Percentiles rank a stretch among this genome's conserved stretches.
phyloP scores from a whole-genome alignment of 177 flowering plant species.

The Telopea speciosissima region DNA sequence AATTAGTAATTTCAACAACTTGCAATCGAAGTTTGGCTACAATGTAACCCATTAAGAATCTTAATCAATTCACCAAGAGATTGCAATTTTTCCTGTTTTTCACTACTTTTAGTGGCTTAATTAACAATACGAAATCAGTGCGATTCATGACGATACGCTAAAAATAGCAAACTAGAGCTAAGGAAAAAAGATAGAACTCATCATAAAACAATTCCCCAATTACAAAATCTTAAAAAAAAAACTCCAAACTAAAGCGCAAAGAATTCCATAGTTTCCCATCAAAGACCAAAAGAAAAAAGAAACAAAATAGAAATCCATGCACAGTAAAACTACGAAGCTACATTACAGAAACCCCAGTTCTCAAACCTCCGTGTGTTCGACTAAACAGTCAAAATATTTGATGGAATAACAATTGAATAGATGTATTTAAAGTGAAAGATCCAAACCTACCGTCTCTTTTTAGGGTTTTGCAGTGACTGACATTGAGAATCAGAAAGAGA shows the following conservation, averaged over 20 bases:
- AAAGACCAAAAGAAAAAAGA: no score
- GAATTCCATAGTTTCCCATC: no score
- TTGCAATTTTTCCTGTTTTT: no score
- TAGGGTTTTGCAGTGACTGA: slow-evolving; percentile 58
- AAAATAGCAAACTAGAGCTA: no score
- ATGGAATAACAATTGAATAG: neutral
- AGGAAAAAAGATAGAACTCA: neutral
- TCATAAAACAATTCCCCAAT: neutral
- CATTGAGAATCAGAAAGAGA: slow-evolving; percentile 22
- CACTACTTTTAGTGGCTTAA: neutral
- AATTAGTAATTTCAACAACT: neutral
- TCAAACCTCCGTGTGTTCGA: neutral
- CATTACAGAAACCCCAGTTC: neutral
- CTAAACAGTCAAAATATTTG: neutral
- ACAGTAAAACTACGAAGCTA: neutral
- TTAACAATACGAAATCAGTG: neutral
- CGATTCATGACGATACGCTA: no score
- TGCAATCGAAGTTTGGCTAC: neutral
- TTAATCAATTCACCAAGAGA: no score
- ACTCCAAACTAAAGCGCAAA: neutral
- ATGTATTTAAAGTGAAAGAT: neutral
- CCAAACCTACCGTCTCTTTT: slow-evolving; percentile 62
- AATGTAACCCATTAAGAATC: neutral
- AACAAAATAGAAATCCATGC: neutral
- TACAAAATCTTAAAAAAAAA: neutral